A percentile compares a stretch with the other conserved stretches of the same genome.
These are phyloP conservation scores for Hericium coralloides DNA, from an alignment of 768 basidiomycete genomes.

Conservation along the genomic window DNA sequence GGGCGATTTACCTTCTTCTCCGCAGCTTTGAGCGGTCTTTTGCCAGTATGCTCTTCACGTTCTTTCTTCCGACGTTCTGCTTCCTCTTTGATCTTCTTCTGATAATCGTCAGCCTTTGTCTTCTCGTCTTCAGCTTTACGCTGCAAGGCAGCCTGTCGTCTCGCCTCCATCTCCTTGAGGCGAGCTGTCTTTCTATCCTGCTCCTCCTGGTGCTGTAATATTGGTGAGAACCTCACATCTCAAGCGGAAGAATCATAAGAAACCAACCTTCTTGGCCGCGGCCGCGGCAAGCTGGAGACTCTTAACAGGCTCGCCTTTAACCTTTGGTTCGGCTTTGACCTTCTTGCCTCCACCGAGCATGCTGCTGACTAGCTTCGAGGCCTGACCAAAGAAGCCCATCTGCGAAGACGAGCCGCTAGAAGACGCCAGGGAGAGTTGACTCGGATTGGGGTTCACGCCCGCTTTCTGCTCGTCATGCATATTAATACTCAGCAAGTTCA, in stretches of 20 bases:
- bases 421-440: conserved; percentile 44
- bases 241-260: not conserved
- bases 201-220: conserved; percentile 77
- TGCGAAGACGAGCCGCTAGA: conserved; percentile 22
- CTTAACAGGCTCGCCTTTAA: conserved; percentile 62
- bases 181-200: conserved; percentile 68
- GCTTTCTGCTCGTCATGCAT: not conserved
- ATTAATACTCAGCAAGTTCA: not conserved
- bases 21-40: conserved; percentile 45
- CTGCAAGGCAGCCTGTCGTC: conserved; percentile 62
- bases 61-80: conserved; percentile 74
- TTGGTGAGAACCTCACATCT: not conserved
- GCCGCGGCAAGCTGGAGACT: conserved; percentile 74
- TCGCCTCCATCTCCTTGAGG: conserved; percentile 73
- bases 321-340: conserved; percentile 45
- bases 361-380: conserved; percentile 58
- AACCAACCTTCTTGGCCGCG: conserved; percentile 80
- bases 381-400: conserved; percentile 58
- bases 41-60: conserved; percentile 68
- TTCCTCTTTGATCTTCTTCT: conserved; percentile 65
- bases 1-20: conserved; percentile 45
- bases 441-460: conserved; percentile 23
- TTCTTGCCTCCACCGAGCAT: conserved; percentile 64
- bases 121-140: conserved; percentile 78
- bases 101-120: conserved; percentile 51